Conservation (phyloP, 768 basidiomycete genomes). For the Tremella mesenterica region DNA sequence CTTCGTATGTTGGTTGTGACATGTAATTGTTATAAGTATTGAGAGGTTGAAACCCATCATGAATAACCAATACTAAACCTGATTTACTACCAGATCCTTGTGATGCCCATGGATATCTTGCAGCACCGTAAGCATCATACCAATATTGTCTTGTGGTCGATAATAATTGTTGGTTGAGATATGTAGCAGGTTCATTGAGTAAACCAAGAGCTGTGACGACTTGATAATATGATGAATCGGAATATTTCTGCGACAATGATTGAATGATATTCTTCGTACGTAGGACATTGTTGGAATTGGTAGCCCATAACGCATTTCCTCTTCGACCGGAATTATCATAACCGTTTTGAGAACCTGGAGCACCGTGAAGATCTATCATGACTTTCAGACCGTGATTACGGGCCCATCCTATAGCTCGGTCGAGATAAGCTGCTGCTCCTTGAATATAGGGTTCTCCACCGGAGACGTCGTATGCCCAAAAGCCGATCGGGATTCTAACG, state of each 20-base stretch:
- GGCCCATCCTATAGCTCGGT: slow-evolving; percentile 42
- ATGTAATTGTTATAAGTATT: slow-evolving; percentile 31
- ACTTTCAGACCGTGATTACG: slow-evolving; percentile 38
- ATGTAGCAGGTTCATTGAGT: slow-evolving; percentile 43
- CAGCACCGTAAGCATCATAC: slow-evolving; percentile 42
- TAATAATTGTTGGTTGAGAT: slow-evolving; percentile 22
- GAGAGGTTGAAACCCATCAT: slow-evolving; percentile 41
- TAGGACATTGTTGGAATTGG: slow-evolving; percentile 25
- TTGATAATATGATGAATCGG: slow-evolving; percentile 33
- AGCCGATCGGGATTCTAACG: slow-evolving; percentile 41
- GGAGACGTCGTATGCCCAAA: slow-evolving; percentile 40
- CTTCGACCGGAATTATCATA: slow-evolving; percentile 40
- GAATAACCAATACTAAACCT: slow-evolving; percentile 30
- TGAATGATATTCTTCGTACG: slow-evolving; percentile 34
- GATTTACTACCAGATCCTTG: slow-evolving; percentile 24
- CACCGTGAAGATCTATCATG: slow-evolving; percentile 42
- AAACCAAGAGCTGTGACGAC: slow-evolving; percentile 42
- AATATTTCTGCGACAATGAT: slow-evolving; percentile 33
- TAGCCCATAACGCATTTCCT: slow-evolving; percentile 32
- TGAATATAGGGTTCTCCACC: slow-evolving; percentile 42
- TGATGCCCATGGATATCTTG: slow-evolving; percentile 34
- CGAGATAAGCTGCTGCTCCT: slow-evolving; percentile 39
- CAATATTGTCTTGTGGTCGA: slow-evolving; percentile 32
- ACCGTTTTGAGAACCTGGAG: slow-evolving; percentile 42
- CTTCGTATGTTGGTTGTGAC: slow-evolving; percentile 32